Evolutionary conservation across 1,139 yeast species (phyloP), one percentile per base, ranked within the genome.

Genomic region (Citeromyces hawaiiensis): DNA sequence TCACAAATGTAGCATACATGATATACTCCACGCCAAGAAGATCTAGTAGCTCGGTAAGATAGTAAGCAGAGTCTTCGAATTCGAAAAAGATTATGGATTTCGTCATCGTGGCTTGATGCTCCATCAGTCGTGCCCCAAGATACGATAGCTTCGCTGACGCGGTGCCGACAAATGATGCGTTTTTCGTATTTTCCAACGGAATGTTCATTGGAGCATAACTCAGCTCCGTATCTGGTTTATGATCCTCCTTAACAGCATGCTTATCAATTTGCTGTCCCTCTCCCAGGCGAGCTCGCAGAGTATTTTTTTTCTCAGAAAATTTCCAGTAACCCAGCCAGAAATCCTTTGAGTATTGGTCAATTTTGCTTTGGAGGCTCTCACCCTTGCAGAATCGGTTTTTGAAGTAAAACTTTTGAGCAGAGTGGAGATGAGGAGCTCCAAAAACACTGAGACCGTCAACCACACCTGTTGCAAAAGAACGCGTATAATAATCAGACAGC

Each of bases 31-130:
- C 55, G 0, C 86, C 85, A 17, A 76, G 45, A 1, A 78, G 46
- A 54, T 79, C 87, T 39, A 80, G 52, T 13, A 77, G 60, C 48
- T 80, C 87, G 0, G 83, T 70, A 32, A 80, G 52, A 49, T 76
- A 78, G 50, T 73, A 79, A 0, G 85, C 86, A 44, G 76, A 69
- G 47, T 79, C 85, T 52, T 77, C 85, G 53, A 74, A 76, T 46
- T 80, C 86, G 52, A 73, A 80, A 50, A 80, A 80, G 0, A 80
- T 74, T 34, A 80, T 62, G 3, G 81, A 72, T 47, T 79, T 79
- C 16, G 66, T 51, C 2, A 61, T 63, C 3, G 51, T 47, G 18
- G 53, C 53, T 43, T 71, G 72, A 46, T 73, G 71, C 41, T 74
- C 78, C 19, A 76, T 52, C 15, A 79, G 48, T 40, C 73, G 60